Percentiles rank a stretch among this genome's conserved stretches.
Evolutionary conservation across 148 eudicot species (phyloP).

Genomic region (Chenopodium berlandieri): DNA sequence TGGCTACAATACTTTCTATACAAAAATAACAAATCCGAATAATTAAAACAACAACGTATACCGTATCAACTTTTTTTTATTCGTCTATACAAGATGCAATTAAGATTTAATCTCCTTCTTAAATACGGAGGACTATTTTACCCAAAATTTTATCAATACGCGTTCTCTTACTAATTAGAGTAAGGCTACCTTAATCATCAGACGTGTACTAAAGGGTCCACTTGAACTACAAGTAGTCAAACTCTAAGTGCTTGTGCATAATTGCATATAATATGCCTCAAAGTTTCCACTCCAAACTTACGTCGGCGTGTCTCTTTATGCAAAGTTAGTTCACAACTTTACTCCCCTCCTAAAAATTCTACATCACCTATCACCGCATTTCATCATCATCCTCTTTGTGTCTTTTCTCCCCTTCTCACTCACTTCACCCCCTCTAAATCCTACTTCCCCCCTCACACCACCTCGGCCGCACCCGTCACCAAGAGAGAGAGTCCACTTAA

Average conservation of each 20-base stretch:
- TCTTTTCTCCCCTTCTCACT: too few relatives aligned
- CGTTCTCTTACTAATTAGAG: too few relatives aligned
- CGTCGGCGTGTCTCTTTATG: constrained; percentile 16
- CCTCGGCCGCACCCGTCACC: too few relatives aligned
- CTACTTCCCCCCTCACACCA: background rate
- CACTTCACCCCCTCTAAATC: background rate
- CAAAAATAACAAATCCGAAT: too few relatives aligned
- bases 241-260: background rate
- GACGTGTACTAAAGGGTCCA: background rate
- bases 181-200: background rate
- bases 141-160: background rate
- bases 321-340: constrained; percentile 10
- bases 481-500: too few relatives aligned
- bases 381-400: background rate
- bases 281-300: background rate
- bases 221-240: background rate
- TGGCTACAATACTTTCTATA: too few relatives aligned
- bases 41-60: too few relatives aligned
- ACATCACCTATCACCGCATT: background rate
- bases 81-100: too few relatives aligned
- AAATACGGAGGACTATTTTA: too few relatives aligned
- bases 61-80: too few relatives aligned
- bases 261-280: too few relatives aligned
- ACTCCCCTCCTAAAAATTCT: background rate
- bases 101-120: too few relatives aligned